A percentile compares a stretch with the other conserved stretches of the same genome.
phyloP scores from a whole-genome alignment of 2,329 filamentous ascomycete genomes.

The Fusarium irregulare region DNA sequence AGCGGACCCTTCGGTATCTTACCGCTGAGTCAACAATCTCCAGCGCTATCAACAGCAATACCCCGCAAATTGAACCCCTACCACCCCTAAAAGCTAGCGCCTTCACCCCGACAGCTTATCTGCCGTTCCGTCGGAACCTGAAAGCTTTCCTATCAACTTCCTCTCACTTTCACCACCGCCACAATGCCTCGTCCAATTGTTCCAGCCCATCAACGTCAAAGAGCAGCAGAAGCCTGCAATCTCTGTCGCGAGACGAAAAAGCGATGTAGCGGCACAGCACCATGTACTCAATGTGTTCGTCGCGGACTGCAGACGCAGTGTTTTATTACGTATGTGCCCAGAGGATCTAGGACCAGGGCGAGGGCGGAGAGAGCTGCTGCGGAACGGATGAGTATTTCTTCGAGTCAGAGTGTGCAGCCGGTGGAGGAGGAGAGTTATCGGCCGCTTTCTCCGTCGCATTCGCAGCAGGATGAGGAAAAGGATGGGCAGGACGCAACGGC shows the following conservation, averaged over 20 bases:
- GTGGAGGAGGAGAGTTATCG: slow-evolving; percentile 35
- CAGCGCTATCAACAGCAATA: not conserved
- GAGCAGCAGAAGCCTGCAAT: slow-evolving; percentile 61
- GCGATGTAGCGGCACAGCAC: slow-evolving; percentile 60
- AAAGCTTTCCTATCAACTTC: not conserved
- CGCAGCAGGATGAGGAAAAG: slow-evolving; percentile 41
- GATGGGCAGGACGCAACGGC: slow-evolving; percentile 32
- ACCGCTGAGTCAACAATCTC: not conserved
- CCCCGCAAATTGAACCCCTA: slow-evolving; percentile 19
- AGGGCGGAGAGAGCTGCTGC: slow-evolving; percentile 29
- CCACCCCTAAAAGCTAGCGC: not conserved
- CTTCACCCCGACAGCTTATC: slow-evolving; percentile 3
- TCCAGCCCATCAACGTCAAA: slow-evolving; percentile 59
- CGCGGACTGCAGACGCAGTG: slow-evolving; percentile 56
- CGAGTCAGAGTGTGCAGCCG: slow-evolving; percentile 3
- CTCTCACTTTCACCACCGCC: not conserved
- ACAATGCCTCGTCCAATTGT: slow-evolving; percentile 65
- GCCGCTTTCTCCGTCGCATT: slow-evolving; percentile 48
- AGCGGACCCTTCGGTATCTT: not conserved
- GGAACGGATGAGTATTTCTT: not conserved
- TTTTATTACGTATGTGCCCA: slow-evolving; percentile 49
- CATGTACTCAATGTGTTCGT: slow-evolving; percentile 60
- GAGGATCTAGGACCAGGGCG: slow-evolving; percentile 43
- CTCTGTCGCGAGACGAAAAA: slow-evolving; percentile 63
- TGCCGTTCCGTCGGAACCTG: slow-evolving; percentile 14